Conservation (phyloP, 352 stramenopile genomes). For the Globisporangium apiculatum region DNA sequence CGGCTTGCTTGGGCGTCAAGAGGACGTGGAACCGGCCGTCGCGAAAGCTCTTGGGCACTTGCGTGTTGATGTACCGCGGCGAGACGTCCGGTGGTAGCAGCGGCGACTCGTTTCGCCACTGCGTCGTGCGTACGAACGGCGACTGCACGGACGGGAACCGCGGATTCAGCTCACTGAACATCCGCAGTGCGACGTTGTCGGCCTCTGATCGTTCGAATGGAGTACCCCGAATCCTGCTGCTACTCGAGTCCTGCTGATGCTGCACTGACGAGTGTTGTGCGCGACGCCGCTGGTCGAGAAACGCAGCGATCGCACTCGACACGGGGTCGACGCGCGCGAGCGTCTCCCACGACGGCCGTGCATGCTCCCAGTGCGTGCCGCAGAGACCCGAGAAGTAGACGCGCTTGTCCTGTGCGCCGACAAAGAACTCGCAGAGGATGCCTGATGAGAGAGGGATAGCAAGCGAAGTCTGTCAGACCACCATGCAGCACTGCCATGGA, state of each 20-base stretch:
- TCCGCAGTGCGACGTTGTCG: slow-evolving; percentile 10
- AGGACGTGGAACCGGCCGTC: slow-evolving; percentile 42
- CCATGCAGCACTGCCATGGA: no score
- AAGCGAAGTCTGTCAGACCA: no score
- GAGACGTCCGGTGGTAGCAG: slow-evolving; percentile 42
- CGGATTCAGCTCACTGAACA: slow-evolving; percentile 51
- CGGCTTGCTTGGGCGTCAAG: slow-evolving; percentile 32
- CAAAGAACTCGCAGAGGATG: slow-evolving; percentile 55
- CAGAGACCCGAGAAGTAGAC: slow-evolving; percentile 37
- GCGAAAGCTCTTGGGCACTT: slow-evolving; percentile 55
- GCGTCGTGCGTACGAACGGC: slow-evolving; percentile 26
- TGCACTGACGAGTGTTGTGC: background rate
- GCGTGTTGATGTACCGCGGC: slow-evolving; percentile 37
- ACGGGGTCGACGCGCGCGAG: slow-evolving; percentile 29
- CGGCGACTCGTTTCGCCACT: slow-evolving; percentile 46
- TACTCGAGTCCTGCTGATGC: background rate
- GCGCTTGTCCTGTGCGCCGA: slow-evolving; percentile 19
- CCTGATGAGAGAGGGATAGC: slow-evolving; percentile 14
- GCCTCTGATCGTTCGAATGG: background rate
- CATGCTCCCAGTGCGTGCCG: slow-evolving; percentile 40
- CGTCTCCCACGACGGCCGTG: slow-evolving; percentile 31
- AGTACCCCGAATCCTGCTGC: background rate
- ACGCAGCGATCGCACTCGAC: slow-evolving; percentile 12
- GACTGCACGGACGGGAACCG: slow-evolving; percentile 55
- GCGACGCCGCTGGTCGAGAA: background rate